Conservation (phyloP, 129 eudicot genomes). For the Artemisia annua region DNA sequence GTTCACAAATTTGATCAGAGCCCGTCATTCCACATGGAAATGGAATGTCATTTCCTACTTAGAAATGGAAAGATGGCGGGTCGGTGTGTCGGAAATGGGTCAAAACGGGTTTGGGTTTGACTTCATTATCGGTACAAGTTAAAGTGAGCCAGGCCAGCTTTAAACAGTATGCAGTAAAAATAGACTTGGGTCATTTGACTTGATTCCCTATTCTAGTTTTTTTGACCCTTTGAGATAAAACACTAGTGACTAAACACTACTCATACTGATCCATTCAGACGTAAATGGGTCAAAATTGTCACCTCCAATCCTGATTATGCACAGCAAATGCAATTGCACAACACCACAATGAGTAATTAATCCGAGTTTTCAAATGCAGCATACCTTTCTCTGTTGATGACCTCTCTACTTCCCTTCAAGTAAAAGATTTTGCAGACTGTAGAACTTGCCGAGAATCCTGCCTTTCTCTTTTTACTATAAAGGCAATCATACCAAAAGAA, state of each 20-base stretch:
- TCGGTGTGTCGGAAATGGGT: too few species aligned
- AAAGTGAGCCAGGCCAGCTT: too few species aligned
- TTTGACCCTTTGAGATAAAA: too few species aligned
- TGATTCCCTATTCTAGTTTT: too few species aligned
- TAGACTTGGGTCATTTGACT: too few species aligned
- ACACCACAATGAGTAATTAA: neutral
- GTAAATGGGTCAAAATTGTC: neutral
- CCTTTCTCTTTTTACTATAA: conserved; percentile 55
- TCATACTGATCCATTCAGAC: neutral
- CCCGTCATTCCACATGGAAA: neutral
- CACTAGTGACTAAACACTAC: too few species aligned
- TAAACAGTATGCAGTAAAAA: too few species aligned
- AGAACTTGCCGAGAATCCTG: conserved; percentile 64
- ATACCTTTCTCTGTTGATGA: conserved; percentile 87
- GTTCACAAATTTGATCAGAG: neutral
- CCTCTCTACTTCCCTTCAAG: conserved; percentile 62
- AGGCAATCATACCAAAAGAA: neutral
- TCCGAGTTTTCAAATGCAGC: conserved; percentile 44
- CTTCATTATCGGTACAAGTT: too few species aligned
- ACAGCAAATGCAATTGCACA: neutral
- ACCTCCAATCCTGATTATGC: neutral
- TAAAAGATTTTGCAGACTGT: conserved; percentile 61
- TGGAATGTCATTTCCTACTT: too few species aligned
- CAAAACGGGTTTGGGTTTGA: too few species aligned
- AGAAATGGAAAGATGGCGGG: too few species aligned